Evolutionary conservation across 2,329 filamentous ascomycete species (phyloP).

Genomic region (Arachnopeziza araneosa): DNA sequence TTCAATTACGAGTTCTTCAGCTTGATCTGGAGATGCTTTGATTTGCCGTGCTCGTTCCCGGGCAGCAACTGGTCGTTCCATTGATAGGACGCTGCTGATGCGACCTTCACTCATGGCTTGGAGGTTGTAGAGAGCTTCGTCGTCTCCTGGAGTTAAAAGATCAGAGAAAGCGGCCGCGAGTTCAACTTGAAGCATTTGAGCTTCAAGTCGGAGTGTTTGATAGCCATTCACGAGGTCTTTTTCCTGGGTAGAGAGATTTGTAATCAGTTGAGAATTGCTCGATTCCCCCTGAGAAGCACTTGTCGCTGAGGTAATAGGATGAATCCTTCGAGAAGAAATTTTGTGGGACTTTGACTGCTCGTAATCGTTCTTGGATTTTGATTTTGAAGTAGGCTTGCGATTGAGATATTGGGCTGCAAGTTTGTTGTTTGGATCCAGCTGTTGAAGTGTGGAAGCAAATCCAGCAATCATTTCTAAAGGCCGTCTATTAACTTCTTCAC

Average conservation of each 20-base stretch:
- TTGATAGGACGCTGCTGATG: neutral
- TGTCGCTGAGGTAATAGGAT: neutral
- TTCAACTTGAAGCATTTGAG: conserved; percentile 4
- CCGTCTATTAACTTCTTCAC: neutral
- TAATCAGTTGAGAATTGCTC: neutral
- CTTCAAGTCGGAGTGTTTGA: conserved; percentile 1
- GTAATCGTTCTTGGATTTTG: neutral
- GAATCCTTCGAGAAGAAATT: neutral
- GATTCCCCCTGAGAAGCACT: neutral
- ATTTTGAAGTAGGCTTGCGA: neutral
- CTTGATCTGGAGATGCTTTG: neutral
- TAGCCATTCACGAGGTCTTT: conserved; percentile 2
- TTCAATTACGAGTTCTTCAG: conserved; percentile 1
- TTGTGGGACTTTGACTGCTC: neutral
- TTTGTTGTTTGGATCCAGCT: conserved; percentile 2
- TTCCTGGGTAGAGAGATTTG: neutral
- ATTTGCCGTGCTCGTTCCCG: conserved; percentile 1
- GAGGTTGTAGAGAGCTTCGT: conserved; percentile 1
- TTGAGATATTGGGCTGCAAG: neutral
- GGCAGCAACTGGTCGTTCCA: neutral
- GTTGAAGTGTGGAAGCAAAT: neutral
- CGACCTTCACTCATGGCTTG: conserved; percentile 2
- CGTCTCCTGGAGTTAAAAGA: neutral
- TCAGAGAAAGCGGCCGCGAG: neutral
- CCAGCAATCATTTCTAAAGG: neutral